Evolutionary conservation across 768 basidiomycete species (phyloP).

Genomic region (Kondoa subrosea): DNA sequence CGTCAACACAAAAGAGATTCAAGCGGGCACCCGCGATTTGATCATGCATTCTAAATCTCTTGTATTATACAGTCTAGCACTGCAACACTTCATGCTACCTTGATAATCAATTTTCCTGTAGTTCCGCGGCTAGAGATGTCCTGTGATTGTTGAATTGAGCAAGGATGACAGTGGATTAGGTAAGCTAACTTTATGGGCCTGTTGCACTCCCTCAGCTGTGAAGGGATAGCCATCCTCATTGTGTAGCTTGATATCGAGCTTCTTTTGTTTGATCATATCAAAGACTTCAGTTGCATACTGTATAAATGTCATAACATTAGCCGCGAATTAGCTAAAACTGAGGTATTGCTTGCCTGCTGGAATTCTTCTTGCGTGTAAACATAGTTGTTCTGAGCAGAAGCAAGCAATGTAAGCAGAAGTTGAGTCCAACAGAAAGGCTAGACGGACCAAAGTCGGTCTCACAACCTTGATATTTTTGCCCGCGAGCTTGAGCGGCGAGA

Average conservation of each 20-base stretch:
- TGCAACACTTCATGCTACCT: not conserved
- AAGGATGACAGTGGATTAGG: conserved; percentile 25
- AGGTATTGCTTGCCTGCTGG: conserved; percentile 45
- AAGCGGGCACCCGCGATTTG: no score
- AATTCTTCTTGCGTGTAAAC: conserved; percentile 10
- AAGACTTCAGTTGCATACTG: conserved; percentile 52
- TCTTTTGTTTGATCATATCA: conserved; percentile 43
- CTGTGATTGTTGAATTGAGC: not conserved
- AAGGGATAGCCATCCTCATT: conserved; percentile 56
- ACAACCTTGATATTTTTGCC: conserved; percentile 57
- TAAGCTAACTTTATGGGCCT: conserved; percentile 57
- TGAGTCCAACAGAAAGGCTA: not conserved
- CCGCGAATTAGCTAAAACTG: conserved; percentile 38
- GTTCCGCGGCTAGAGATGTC: conserved; percentile 47
- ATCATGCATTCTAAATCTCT: not conserved
- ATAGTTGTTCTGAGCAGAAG: conserved; percentile 18
- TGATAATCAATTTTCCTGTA: conserved; percentile 64
- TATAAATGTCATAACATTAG: no score
- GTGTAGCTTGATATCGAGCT: conserved; percentile 50
- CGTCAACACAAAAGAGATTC: no score
- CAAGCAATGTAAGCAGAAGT: not conserved
- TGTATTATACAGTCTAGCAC: not conserved
- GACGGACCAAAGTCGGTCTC: conserved; percentile 18
- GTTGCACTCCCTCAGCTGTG: conserved; percentile 55
- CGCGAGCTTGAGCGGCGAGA: conserved; percentile 53